Evolutionary conservation across 1,139 yeast species (phyloP).

Genomic region (Blastobotrys raffinosifermentans): DNA sequence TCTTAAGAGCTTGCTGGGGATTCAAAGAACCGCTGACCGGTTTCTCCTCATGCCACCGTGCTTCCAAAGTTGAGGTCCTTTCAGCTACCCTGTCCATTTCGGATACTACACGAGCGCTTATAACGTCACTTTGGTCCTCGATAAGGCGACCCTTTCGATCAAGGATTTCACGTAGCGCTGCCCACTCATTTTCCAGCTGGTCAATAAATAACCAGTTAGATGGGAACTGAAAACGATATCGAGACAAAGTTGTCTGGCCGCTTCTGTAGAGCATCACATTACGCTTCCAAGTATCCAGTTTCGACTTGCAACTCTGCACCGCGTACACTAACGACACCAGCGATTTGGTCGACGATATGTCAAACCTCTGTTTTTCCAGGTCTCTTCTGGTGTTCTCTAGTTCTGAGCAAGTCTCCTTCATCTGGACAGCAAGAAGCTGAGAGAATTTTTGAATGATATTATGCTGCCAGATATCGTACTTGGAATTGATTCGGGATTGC

Average conservation of each 20-base stretch:
- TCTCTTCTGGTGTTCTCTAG: conserved; percentile 29
- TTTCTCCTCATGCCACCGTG: conserved; percentile 47
- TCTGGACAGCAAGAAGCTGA: conserved; percentile 28
- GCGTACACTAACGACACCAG: conserved; percentile 35
- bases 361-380: conserved; percentile 34
- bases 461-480: conserved; percentile 55
- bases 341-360: conserved; percentile 35
- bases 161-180: conserved; percentile 42
- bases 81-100: conserved; percentile 41
- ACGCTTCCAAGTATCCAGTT: conserved; percentile 31
- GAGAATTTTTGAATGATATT: conserved; percentile 44
- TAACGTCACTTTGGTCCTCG: conserved; percentile 40
- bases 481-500: conserved; percentile 48
- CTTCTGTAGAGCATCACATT: conserved; percentile 28
- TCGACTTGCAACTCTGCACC: conserved; percentile 29
- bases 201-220: conserved; percentile 56
- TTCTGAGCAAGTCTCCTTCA: conserved; percentile 28
- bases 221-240: conserved; percentile 46
- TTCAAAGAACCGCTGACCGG: conserved; percentile 43
- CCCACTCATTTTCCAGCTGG: conserved; percentile 51
- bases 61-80: conserved; percentile 28
- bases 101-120: conserved; percentile 40
- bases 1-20: conserved; percentile 48
- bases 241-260: conserved; percentile 44
- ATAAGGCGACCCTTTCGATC: conserved; percentile 37